phyloP scores from a whole-genome alignment of 129 eudicot species.

The Mikania micrantha region DNA sequence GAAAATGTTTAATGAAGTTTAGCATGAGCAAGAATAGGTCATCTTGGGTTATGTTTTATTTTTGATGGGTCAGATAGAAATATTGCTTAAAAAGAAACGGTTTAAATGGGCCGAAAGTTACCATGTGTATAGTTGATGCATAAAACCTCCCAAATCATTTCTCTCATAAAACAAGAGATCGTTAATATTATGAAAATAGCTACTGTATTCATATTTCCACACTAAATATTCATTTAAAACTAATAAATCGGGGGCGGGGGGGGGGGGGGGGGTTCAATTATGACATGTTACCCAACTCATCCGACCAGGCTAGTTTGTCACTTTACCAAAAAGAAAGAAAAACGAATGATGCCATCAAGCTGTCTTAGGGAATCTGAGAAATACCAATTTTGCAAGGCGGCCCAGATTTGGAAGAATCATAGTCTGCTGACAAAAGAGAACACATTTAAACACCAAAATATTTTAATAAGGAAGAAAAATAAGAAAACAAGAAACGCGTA shows the following conservation, averaged over 20 bases:
- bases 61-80: not conserved
- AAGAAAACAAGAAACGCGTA: not conserved
- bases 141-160: not conserved
- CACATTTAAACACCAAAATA: not conserved
- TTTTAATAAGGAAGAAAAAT: not conserved
- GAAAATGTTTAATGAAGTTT: not conserved
- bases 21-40: not conserved
- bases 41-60: not conserved
- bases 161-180: not conserved
- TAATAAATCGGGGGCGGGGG: not conserved
- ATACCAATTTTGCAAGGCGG: conserved; percentile 94
- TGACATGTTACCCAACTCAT: not conserved
- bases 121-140: not conserved
- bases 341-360: not conserved
- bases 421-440: conserved; percentile 50
- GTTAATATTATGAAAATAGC: not conserved
- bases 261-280: no score
- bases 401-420: conserved; percentile 94
- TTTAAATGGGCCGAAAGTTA: not conserved
- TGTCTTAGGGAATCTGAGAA: not conserved
- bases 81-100: not conserved
- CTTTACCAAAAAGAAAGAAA: not conserved
- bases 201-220: not conserved
- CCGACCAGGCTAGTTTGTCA: not conserved
- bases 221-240: not conserved